phyloP scores from a whole-genome alignment of 768 basidiomycete genomes.

The Russula virescens region DNA sequence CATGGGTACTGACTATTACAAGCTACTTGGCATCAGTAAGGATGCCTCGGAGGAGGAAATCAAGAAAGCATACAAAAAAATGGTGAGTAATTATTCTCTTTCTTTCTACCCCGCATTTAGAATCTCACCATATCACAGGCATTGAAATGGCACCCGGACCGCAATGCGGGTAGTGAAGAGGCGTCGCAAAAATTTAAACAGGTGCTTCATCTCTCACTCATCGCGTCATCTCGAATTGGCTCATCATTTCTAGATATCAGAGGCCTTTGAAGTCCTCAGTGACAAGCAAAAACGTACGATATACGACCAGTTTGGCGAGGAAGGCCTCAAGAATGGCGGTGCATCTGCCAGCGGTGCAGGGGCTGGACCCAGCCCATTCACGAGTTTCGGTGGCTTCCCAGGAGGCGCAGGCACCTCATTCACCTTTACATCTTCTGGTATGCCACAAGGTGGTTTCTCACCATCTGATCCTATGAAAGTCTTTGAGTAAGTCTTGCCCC shows the following conservation, averaged over 20 bases:
- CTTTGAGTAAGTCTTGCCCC: conserved; percentile 62
- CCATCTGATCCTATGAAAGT: conserved; percentile 83
- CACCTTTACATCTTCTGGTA: conserved; percentile 39
- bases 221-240: neutral
- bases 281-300: conserved; percentile 79
- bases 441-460: conserved; percentile 46
- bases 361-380: conserved; percentile 35
- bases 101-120: neutral
- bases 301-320: conserved; percentile 94
- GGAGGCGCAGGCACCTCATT: conserved; percentile 47
- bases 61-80: conserved; percentile 94
- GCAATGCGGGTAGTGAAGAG: conserved; percentile 80
- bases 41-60: conserved; percentile 78
- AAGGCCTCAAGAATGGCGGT: conserved; percentile 78
- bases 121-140: conserved; percentile 41
- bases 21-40: conserved; percentile 66
- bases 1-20: conserved; percentile 91
- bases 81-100: conserved; percentile 41
- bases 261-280: conserved; percentile 92
- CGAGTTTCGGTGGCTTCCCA: conserved; percentile 40
- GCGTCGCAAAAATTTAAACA: conserved; percentile 90
- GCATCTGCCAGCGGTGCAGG: conserved; percentile 47
- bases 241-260: conserved; percentile 61
- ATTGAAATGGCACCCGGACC: conserved; percentile 93
- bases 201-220: conserved; percentile 37